Percentiles rank a stretch among this genome's conserved stretches.
phyloP scores from a whole-genome alignment of 441 rosid species.

The Melianthus villosus region DNA sequence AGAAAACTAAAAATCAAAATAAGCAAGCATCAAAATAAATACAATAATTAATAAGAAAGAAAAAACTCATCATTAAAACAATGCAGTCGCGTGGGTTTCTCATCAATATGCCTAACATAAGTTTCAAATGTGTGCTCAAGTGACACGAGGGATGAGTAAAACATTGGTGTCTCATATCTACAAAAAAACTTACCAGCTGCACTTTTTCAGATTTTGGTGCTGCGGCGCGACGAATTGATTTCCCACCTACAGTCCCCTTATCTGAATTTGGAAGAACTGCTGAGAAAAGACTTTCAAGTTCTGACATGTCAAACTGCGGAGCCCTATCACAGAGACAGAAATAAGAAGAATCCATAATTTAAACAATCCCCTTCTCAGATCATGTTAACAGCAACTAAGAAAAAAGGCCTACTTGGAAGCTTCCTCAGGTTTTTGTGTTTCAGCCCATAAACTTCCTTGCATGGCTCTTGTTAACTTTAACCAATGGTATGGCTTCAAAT shows the following conservation, averaged over 20 bases:
- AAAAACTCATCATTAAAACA: too few species aligned
- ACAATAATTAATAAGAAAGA: too few species aligned
- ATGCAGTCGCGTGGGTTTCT: too few species aligned
- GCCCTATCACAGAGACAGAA: slow-evolving; percentile 30
- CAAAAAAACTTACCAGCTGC: slow-evolving; percentile 49
- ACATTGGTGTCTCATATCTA: too few species aligned
- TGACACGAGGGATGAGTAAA: too few species aligned
- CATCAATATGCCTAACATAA: too few species aligned
- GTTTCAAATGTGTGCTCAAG: too few species aligned
- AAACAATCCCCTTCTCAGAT: slow-evolving; percentile 7
- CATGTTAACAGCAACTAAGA: slow-evolving; percentile 2
- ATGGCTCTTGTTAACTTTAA: slow-evolving; percentile 82
- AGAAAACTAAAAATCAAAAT: too few species aligned
- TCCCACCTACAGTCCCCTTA: slow-evolving; percentile 14
- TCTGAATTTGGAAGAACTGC: slow-evolving; percentile 47
- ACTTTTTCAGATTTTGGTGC: slow-evolving; percentile 73
- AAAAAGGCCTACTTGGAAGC: slow-evolving; percentile 49
- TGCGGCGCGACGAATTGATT: slow-evolving; percentile 21
- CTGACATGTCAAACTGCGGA: slow-evolving; percentile 87
- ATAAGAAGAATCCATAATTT: neutral
- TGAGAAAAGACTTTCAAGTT: slow-evolving; percentile 81
- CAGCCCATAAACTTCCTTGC: slow-evolving; percentile 95
- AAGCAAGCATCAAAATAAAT: too few species aligned
- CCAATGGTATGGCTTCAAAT: slow-evolving; percentile 87
- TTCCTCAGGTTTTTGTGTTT: slow-evolving; percentile 74